Conservation (phyloP, 805 yeast species). For the Groenewaldozyma salmanticensis region DNA sequence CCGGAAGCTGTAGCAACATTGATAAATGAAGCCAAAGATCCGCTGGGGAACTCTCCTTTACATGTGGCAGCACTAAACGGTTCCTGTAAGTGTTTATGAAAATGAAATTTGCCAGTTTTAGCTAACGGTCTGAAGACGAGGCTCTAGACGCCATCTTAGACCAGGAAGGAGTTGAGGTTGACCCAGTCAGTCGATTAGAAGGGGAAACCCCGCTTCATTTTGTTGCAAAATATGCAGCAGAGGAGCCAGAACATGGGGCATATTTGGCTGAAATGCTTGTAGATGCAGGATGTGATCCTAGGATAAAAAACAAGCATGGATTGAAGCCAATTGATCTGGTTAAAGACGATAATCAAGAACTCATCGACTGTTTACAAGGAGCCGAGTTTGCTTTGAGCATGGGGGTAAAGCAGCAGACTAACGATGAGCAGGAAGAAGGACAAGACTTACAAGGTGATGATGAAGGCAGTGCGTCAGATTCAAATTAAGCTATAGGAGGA, state of each 20-base stretch:
- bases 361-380: slow-evolving; percentile 58
- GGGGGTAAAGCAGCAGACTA: slow-evolving; percentile 18
- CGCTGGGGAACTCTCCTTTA: slow-evolving; percentile 70
- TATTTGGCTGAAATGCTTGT: slow-evolving; percentile 70
- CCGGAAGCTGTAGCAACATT: slow-evolving; percentile 32
- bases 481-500: neutral
- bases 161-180: slow-evolving; percentile 83
- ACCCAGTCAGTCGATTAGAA: slow-evolving; percentile 59
- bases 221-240: slow-evolving; percentile 66
- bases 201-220: slow-evolving; percentile 87
- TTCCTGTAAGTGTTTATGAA: slow-evolving; percentile 32
- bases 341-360: slow-evolving; percentile 41
- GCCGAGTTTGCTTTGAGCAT: slow-evolving; percentile 61
- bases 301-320: slow-evolving; percentile 44
- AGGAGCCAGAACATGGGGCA: slow-evolving; percentile 78
- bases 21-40: slow-evolving; percentile 62
- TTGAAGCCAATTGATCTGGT: slow-evolving; percentile 70
- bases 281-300: slow-evolving; percentile 87
- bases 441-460: slow-evolving; percentile 12
- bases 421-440: slow-evolving; percentile 17
- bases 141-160: slow-evolving; percentile 74
- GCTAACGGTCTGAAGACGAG: slow-evolving; percentile 37
- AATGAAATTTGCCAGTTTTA: neutral
- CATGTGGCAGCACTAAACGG: slow-evolving; percentile 80
- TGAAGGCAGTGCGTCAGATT: slow-evolving; percentile 11